Evolutionary conservation across 257 asterid species (phyloP).

Genomic region (Leptodermis oblonga): DNA sequence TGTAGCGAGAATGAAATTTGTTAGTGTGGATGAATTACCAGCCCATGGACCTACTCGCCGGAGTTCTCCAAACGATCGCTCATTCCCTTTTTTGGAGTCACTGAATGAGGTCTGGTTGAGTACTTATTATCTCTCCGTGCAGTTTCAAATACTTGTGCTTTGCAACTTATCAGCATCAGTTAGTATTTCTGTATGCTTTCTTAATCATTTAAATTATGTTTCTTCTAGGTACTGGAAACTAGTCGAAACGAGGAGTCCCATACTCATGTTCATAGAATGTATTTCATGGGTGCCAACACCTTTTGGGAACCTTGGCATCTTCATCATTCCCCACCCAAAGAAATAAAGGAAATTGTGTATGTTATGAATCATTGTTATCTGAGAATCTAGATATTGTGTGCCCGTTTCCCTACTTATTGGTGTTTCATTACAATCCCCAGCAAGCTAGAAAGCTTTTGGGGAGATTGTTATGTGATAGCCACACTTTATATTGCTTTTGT

Average conservation of each 20-base stretch:
- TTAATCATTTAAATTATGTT: conserved; percentile 3
- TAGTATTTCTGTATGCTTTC: background rate
- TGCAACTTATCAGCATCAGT: background rate
- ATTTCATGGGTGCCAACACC: conserved; percentile 76
- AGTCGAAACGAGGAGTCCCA: conserved; percentile 76
- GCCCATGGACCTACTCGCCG: conserved; percentile 61
- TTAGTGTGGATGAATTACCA: conserved; percentile 66
- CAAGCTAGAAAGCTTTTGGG: background rate
- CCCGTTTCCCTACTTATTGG: background rate
- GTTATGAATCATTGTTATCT: conserved; percentile 22
- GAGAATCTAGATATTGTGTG: background rate
- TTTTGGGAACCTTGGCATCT: conserved; percentile 89
- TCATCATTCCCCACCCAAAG: conserved; percentile 85
- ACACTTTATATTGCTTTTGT: background rate
- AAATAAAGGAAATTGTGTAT: conserved; percentile 80
- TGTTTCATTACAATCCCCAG: background rate
- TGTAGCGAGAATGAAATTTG: conserved; percentile 84
- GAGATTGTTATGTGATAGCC: background rate
- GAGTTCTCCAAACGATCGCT: conserved; percentile 73
- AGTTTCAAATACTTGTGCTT: background rate
- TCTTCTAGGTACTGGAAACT: conserved; percentile 77
- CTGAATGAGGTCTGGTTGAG: conserved; percentile 58
- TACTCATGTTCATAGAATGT: conserved; percentile 86
- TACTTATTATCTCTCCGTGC: background rate
- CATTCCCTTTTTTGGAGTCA: conserved; percentile 85